Evolutionary conservation across 306 rosid genomes (phyloP), one percentile per base, ranked within the genome.

Genomic region (Ammopiptanthus mongolicus): DNA sequence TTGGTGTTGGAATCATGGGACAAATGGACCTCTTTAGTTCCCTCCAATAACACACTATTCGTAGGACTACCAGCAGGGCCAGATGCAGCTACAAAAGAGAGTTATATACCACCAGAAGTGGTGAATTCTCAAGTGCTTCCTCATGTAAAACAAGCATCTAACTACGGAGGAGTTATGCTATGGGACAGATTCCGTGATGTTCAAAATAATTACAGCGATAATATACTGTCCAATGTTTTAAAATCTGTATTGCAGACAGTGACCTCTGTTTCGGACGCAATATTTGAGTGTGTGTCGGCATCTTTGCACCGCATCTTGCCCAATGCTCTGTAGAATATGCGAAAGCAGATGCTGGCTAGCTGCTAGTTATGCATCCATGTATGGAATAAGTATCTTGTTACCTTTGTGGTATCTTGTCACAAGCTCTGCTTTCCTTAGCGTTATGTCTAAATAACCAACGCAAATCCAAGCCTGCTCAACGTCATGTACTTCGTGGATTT

Each of bases 161-260:
- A 86, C 47, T 86, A 84, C n/a, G 91, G 86, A 18, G 92, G 96
- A 8, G 73, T 90, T 2, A 86, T 88, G 96, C 67, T 90, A 0
- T 90, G 89, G 92, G 68, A 21, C 55, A 87, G 83, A 36, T 5
- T n/a, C 34, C 23, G 0, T 2, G 76, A 78, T 34, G 4, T 8
- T 39, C 17, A 6, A 2, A 6, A 8, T 12, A 1, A 8, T 2
- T 62, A 7, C 44, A 75, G 79, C 14, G 53, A 8, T 5, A 13
- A 10, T 18, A 64, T 75, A 4, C 47, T 10, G 3, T 13, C 47
- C 47, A 2, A 41, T 14, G 29, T 74, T 6, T 0, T 5, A 0
- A 18, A 29, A 8, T 5, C 31, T 41, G 0, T 44, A 4, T 34
- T 33, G 65, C 8, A 14, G 39, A 2, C 41, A 4, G 8, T 39